phyloP scores from a whole-genome alignment of 2,329 filamentous ascomycete species.

The Aspergillus quadricinctus region DNA sequence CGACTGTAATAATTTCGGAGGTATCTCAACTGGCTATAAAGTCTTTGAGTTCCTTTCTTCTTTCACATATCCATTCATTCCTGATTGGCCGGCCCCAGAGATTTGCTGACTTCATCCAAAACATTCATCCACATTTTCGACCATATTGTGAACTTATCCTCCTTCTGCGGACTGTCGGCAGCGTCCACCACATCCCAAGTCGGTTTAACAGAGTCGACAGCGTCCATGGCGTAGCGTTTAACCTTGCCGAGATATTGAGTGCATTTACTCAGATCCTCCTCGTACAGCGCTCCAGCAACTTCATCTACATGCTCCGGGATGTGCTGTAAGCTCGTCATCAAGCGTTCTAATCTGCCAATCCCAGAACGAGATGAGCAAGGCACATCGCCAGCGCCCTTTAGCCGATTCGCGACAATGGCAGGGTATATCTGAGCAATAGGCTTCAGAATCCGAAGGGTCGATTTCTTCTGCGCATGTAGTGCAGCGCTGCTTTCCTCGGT shows the following conservation, averaged over 20 bases:
- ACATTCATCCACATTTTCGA: constrained; percentile 53
- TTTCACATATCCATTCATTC: neutral
- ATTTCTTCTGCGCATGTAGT: constrained; percentile 38
- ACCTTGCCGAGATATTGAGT: constrained; percentile 28
- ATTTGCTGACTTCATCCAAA: constrained; percentile 38
- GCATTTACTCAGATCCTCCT: constrained; percentile 35
- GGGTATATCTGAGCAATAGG: constrained; percentile 42
- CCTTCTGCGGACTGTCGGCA: constrained; percentile 52
- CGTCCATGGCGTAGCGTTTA: constrained; percentile 52
- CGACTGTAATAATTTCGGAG: neutral
- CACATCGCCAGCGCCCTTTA: constrained; percentile 30
- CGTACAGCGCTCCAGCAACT: constrained; percentile 43
- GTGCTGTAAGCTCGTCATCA: constrained; percentile 30
- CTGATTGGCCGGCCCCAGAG: constrained; percentile 12
- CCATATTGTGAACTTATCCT: constrained; percentile 79
- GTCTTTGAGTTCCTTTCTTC: neutral
- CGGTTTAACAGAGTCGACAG: constrained; percentile 65
- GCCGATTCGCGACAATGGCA: constrained; percentile 38
- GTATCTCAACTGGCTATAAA: neutral
- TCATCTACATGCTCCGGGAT: constrained; percentile 44
- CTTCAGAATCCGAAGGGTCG: constrained; percentile 39
- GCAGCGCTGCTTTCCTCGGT: constrained; percentile 29
- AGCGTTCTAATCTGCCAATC: constrained; percentile 29
- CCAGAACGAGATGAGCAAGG: constrained; percentile 14
- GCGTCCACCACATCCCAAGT: constrained; percentile 67